Percentiles rank a stretch among this genome's conserved stretches.
phyloP scores from a whole-genome alignment of 2,329 filamentous ascomycete genomes.

The Hypoxylon sp. region DNA sequence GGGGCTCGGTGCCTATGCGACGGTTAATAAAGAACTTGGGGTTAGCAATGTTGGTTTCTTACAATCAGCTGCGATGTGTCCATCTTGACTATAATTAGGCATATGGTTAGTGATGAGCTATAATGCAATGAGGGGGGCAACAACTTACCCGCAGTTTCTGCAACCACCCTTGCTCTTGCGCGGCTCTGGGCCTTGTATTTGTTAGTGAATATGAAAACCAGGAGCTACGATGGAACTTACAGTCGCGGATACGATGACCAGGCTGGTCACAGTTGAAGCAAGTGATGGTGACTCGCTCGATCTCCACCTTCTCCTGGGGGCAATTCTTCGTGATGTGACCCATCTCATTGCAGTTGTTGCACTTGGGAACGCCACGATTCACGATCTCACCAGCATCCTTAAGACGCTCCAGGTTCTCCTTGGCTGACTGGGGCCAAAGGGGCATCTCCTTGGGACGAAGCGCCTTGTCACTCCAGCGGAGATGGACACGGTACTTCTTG shows the following conservation, averaged over 20 bases:
- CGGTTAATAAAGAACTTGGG: slow-evolving; percentile 35
- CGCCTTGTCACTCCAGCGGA: slow-evolving; percentile 67
- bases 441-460: slow-evolving; percentile 65
- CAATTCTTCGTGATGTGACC: slow-evolving; percentile 71
- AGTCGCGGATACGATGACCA: slow-evolving; percentile 75
- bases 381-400: slow-evolving; percentile 71
- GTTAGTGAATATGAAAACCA: slow-evolving; percentile 30
- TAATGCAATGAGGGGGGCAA: slow-evolving; percentile 21
- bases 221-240: slow-evolving; percentile 54
- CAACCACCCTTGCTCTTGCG: slow-evolving; percentile 72
- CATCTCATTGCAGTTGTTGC: slow-evolving; percentile 69
- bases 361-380: slow-evolving; percentile 66
- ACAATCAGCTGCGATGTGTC: slow-evolving; percentile 62
- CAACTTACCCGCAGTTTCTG: slow-evolving; percentile 69
- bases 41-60: slow-evolving; percentile 42
- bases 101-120: slow-evolving; percentile 16
- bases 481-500: slow-evolving; percentile 70
- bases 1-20: slow-evolving; percentile 59
- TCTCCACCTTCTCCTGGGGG: slow-evolving; percentile 63
- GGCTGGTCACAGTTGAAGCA: slow-evolving; percentile 72
- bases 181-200: slow-evolving; percentile 60
- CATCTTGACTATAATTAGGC: slow-evolving; percentile 51
- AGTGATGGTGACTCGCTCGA: slow-evolving; percentile 56
- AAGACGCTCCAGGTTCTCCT: slow-evolving; percentile 72
- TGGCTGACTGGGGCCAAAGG: slow-evolving; percentile 65